These are phyloP conservation scores for Eruca vesicaria DNA, from an alignment of 441 rosid species.

Conservation along the genomic window DNA sequence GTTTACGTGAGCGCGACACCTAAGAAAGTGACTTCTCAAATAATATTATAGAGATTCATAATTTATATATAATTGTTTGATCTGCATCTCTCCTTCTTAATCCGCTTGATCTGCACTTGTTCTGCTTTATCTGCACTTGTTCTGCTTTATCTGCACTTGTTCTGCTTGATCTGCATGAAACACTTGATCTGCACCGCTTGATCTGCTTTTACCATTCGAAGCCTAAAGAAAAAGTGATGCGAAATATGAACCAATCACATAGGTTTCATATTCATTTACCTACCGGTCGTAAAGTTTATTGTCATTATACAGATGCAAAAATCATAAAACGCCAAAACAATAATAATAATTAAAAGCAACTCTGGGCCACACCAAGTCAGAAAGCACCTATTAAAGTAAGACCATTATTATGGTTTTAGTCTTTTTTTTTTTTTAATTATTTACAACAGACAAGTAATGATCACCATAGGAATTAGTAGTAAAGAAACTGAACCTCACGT, in stretches of 20 bases:
- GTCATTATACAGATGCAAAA: too few relatives aligned
- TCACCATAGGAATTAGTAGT: not conserved
- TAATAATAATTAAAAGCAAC: not conserved
- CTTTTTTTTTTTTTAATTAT: not conserved
- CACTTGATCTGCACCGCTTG: too few relatives aligned
- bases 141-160: too few relatives aligned
- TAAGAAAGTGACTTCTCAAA: too few relatives aligned
- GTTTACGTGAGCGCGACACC: too few relatives aligned
- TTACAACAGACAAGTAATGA: not conserved
- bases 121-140: too few relatives aligned
- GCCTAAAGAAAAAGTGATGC: slow-evolving; percentile 3
- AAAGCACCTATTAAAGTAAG: not conserved
- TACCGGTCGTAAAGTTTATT: not conserved
- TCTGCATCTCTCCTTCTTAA: too few relatives aligned
- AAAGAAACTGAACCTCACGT: not conserved
- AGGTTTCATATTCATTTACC: not conserved
- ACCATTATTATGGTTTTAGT: not conserved
- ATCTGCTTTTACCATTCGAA: too few relatives aligned
- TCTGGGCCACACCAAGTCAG: not conserved
- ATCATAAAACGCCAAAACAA: not conserved
- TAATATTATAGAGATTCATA: too few relatives aligned
- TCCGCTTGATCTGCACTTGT: too few relatives aligned
- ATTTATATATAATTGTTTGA: too few relatives aligned
- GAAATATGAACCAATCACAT: not conserved
- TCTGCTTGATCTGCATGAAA: too few relatives aligned